Percentiles rank a stretch among this genome's conserved stretches.
Conservation (phyloP, 2,329 filamentous ascomycete species). For the Corinectria fuckeliana region DNA sequence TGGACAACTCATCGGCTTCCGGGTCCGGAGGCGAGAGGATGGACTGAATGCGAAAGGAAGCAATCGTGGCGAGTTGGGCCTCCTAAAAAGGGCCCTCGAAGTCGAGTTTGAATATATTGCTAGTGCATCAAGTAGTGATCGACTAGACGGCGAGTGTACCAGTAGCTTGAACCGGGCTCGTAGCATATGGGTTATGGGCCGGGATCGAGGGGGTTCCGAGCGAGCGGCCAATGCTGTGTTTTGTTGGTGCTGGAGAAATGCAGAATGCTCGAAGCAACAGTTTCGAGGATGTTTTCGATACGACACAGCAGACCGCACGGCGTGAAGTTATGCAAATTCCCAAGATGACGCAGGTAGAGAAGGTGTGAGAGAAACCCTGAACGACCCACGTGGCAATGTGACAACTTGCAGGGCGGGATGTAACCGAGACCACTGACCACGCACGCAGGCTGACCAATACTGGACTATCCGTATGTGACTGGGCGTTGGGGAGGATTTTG, state of each 20-base stretch:
- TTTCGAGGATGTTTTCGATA: slow-evolving; percentile 4
- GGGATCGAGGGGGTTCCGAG: neutral
- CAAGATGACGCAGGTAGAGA: slow-evolving; percentile 2
- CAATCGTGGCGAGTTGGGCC: slow-evolving; percentile 57
- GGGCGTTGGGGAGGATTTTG: slow-evolving; percentile 6
- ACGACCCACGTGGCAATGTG: slow-evolving; percentile 20
- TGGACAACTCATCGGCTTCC: slow-evolving; percentile 47
- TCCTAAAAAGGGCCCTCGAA: slow-evolving; percentile 21
- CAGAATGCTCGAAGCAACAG: neutral
- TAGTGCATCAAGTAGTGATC: neutral
- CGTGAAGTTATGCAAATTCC: slow-evolving; percentile 13
- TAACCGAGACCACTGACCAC: slow-evolving; percentile 18
- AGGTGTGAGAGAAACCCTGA: slow-evolving; percentile 11
- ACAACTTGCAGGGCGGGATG: slow-evolving; percentile 21
- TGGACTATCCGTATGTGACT: neutral
- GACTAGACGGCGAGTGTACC: slow-evolving; percentile 5
- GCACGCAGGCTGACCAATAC: slow-evolving; percentile 8
- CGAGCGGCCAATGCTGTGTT: neutral
- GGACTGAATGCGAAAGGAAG: slow-evolving; percentile 57
- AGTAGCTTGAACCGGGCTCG: neutral
- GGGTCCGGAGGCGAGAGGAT: slow-evolving; percentile 56
- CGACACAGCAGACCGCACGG: slow-evolving; percentile 6
- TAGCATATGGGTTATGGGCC: neutral
- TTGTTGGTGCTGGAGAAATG: slow-evolving; percentile 6
- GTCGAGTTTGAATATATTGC: neutral